Percentiles rank a stretch among this genome's conserved stretches.
Evolutionary conservation across 495 filamentous ascomycete genomes (phyloP).

Genomic region (Neurospora intermedia): DNA sequence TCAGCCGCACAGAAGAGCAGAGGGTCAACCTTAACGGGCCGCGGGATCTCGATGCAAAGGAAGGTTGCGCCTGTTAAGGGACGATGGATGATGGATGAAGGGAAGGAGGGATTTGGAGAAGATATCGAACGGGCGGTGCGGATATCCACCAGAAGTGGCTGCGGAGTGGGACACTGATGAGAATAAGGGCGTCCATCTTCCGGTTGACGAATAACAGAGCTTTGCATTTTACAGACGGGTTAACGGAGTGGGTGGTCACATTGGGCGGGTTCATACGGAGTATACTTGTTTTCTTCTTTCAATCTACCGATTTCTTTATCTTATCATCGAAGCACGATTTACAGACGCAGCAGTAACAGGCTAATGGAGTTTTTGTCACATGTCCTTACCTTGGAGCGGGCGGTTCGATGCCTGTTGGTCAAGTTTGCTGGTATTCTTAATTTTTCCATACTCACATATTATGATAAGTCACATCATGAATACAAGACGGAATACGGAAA

Average conservation of each 20-base stretch:
- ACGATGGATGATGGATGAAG: not conserved
- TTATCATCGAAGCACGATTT: not conserved
- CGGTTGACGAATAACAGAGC: not conserved
- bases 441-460: not conserved
- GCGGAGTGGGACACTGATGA: not conserved
- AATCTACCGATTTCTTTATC: not conserved
- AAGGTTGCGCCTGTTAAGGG: slow-evolving; percentile 78
- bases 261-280: slow-evolving; percentile 7
- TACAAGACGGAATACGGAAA: not conserved
- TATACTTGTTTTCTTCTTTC: slow-evolving; percentile 5
- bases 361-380: not conserved
- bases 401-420: not conserved
- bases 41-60: slow-evolving; percentile 58
- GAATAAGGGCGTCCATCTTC: not conserved
- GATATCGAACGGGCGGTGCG: not conserved
- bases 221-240: not conserved
- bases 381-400: not conserved
- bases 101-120: not conserved
- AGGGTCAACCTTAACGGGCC: slow-evolving; percentile 60
- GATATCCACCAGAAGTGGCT: not conserved
- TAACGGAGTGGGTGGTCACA: slow-evolving; percentile 4
- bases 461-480: not conserved
- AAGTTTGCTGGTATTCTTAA: not conserved
- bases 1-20: slow-evolving; percentile 47
- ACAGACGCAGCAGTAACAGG: not conserved